A percentile compares a stretch with the other conserved stretches of the same genome.
These are phyloP conservation scores for Astrephomene gubernaculifera DNA, from an alignment of 139 green algal genomes.

Conservation along the genomic window DNA sequence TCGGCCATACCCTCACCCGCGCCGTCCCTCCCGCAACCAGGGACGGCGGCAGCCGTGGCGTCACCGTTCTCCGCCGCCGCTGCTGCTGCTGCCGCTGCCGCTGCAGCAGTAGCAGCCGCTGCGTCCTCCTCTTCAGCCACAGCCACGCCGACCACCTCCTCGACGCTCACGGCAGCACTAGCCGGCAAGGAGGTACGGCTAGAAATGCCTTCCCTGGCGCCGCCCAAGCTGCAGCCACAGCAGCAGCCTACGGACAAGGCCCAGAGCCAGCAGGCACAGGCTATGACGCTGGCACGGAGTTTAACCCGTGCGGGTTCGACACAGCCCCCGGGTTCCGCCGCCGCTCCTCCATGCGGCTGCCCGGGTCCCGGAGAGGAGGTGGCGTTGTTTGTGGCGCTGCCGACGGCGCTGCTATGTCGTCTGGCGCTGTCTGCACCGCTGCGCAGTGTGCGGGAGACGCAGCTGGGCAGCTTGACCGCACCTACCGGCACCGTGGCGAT, in stretches of 20 bases:
- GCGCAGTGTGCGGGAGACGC: neutral
- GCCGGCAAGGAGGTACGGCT: too few relatives aligned
- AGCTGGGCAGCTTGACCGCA: conserved; percentile 11
- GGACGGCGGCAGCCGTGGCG: neutral
- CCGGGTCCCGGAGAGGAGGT: too few relatives aligned
- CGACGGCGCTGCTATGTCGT: conserved; percentile 23
- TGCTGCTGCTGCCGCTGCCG: neutral
- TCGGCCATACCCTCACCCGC: too few relatives aligned
- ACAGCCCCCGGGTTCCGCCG: neutral
- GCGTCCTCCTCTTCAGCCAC: too few relatives aligned
- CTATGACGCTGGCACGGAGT: too few relatives aligned
- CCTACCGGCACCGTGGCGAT: conserved; percentile 13
- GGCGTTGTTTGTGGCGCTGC: conserved; percentile 1
- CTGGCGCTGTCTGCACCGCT: conserved; percentile 5
- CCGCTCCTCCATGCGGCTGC: neutral
- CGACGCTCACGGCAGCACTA: too few relatives aligned
- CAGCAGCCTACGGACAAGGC: neutral
- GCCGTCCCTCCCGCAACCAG: neutral
- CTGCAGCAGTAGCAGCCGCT: neutral
- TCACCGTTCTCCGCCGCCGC: neutral
- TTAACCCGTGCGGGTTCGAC: too few relatives aligned
- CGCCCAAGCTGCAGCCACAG: too few relatives aligned
- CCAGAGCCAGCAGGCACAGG: neutral
- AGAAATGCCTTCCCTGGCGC: too few relatives aligned
- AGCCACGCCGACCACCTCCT: too few relatives aligned